phyloP scores from a whole-genome alignment of 1,284 basidiomycete species.

The Afroboletus lepidellus region DNA sequence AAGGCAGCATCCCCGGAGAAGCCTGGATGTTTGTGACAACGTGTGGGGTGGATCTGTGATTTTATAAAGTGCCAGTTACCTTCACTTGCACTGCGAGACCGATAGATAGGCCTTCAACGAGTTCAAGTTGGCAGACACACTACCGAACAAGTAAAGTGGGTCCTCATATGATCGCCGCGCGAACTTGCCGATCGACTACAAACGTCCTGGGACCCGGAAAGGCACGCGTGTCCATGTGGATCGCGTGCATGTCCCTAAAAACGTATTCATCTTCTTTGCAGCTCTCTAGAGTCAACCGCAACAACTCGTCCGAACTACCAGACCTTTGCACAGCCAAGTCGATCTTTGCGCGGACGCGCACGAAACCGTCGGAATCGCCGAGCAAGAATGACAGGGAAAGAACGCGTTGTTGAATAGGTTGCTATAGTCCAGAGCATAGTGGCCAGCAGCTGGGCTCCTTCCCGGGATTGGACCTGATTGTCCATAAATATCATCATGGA shows the following conservation, averaged over 20 bases:
- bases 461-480: conserved; percentile 19
- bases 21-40: background rate
- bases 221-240: no score
- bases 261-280: conserved; percentile 1
- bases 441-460: conserved; percentile 22
- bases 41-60: background rate
- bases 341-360: conserved; percentile 22
- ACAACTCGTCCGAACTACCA: conserved; percentile 12
- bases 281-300: conserved; percentile 6
- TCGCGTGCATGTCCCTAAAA: no score
- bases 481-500: conserved; percentile 19
- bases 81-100: no score
- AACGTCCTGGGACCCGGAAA: no score
- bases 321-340: conserved; percentile 18
- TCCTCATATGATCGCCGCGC: no score
- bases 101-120: no score
- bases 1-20: conserved; percentile 13
- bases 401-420: conserved; percentile 21
- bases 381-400: conserved; percentile 25
- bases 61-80: no score
- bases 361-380: conserved; percentile 8
- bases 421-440: conserved; percentile 29
- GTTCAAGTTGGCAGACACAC: no score
- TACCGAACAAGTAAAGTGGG: no score
- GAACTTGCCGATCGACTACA: no score